Evolutionary conservation across 2,329 filamentous ascomycete species (phyloP), one percentile per base, ranked within the genome.

Genomic region (Trichophyton benhamiae): DNA sequence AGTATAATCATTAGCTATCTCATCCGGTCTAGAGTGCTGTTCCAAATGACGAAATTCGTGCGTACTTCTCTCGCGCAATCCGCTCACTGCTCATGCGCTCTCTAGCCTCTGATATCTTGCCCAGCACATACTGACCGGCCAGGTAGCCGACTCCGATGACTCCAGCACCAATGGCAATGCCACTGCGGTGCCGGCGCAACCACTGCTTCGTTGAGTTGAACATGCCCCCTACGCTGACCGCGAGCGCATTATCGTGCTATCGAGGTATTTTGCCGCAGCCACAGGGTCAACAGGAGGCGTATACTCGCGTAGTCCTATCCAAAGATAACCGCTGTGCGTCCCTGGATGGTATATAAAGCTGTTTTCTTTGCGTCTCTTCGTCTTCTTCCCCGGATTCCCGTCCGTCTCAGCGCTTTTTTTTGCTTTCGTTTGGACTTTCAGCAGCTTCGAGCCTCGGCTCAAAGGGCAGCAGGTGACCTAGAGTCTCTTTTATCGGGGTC

Each of bases 11-110:
- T 57, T 33, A 58, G 41, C 9, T 42, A 44, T 25, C 8, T 41
- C 27, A 33, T 49, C 8, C 30, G 27, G 11, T n/a, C 46, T 8
- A 27, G 3, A 11, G 33, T 8, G 33, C 27, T 30, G 27, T 6
- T 27, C 25, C 25, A 27, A 27, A 27, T 6, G 25, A 27, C 25
- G 25, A 27, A 6, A 2, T 6, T 30, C 7, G 6, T 30, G n/a
- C 41, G n/a, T 78, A 96, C 92, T 99, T 99, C 78, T 99, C 94
- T 74, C 92, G 91, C 59, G 92, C 89, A 72, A 96, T 95, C 70
- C 91, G 86, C 71, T 97, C 94, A 75, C 90, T 92, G 76, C 88
- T 91, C 89, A 96, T 95, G 74, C 92, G 91, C 82, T 96, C 91
- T 67, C 91, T 86, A 68, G 92, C 91, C 75, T 97, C 91, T 66